Percentiles rank a stretch among this genome's conserved stretches.
phyloP scores from a whole-genome alignment of 768 basidiomycete genomes.

The Panaeolus papilionaceus region DNA sequence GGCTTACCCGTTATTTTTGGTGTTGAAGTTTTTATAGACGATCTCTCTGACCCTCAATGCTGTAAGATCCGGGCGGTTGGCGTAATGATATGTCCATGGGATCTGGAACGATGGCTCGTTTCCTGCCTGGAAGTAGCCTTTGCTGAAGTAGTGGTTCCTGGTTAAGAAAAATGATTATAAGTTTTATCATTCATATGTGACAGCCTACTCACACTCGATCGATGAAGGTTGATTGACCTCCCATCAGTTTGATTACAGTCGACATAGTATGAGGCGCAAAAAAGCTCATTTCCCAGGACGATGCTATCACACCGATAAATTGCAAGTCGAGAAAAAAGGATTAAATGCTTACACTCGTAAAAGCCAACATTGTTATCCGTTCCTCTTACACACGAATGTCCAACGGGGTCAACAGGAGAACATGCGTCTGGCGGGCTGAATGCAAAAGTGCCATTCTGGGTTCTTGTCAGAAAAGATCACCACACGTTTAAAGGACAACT shows the following conservation, averaged over 20 bases:
- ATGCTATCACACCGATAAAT: constrained; percentile 37
- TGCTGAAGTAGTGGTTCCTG: constrained; percentile 52
- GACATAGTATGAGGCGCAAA: constrained; percentile 59
- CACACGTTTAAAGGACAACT: background rate
- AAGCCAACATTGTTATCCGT: constrained; percentile 57
- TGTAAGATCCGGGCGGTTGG: constrained; percentile 53
- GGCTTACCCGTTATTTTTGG: constrained; percentile 50
- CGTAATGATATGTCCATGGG: constrained; percentile 58
- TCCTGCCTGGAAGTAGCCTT: constrained; percentile 52
- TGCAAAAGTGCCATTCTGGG: constrained; percentile 56
- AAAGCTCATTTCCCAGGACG: constrained; percentile 62
- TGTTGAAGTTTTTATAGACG: constrained; percentile 52
- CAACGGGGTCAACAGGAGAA: constrained; percentile 52
- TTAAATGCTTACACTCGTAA: constrained; percentile 49
- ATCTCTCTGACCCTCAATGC: constrained; percentile 50
- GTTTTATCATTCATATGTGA: background rate
- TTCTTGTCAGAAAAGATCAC: background rate
- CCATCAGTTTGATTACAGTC: constrained; percentile 53
- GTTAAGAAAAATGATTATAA: background rate
- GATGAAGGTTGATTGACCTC: constrained; percentile 48
- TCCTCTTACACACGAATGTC: constrained; percentile 55
- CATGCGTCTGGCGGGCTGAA: constrained; percentile 56
- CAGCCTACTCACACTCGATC: constrained; percentile 42
- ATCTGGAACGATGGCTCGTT: constrained; percentile 57
- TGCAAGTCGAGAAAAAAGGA: background rate